A percentile compares a stretch with the other conserved stretches of the same genome.
phyloP scores from a whole-genome alignment of 2,329 filamentous ascomycete genomes.

The Rugonectria rugulosa region DNA sequence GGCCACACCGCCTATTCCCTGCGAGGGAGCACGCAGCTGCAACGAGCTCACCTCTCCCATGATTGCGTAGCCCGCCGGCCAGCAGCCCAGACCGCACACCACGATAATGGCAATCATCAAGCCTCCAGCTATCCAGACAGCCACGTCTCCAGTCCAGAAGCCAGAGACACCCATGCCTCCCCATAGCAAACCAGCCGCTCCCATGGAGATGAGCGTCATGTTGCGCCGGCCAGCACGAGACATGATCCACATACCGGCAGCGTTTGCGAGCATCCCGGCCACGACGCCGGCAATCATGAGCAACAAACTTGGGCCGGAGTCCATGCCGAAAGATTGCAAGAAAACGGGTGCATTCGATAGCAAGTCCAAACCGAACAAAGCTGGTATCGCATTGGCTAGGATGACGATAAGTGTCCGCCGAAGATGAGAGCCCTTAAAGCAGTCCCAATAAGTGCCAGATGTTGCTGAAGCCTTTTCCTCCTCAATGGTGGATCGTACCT shows the following conservation, averaged over 20 bases:
- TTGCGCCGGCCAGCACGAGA: conserved; percentile 49
- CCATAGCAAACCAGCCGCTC: conserved; percentile 48
- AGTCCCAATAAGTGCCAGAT: conserved; percentile 48
- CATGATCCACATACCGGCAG: conserved; percentile 50
- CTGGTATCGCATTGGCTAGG: conserved; percentile 49
- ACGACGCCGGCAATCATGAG: conserved; percentile 50
- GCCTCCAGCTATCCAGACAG: not conserved
- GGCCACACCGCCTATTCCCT: conserved; percentile 50
- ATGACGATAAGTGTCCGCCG: conserved; percentile 47
- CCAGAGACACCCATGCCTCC: conserved; percentile 45
- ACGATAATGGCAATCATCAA: conserved; percentile 50
- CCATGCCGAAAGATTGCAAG: conserved; percentile 41
- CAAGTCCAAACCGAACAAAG: conserved; percentile 52
- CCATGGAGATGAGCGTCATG: conserved; percentile 47
- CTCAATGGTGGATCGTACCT: conserved; percentile 45
- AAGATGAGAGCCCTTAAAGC: conserved; percentile 50
- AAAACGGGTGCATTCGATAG: conserved; percentile 51
- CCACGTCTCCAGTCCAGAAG: not conserved
- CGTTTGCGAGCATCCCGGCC: conserved; percentile 55
- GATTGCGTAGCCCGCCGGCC: conserved; percentile 49
- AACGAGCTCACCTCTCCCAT: conserved; percentile 34
- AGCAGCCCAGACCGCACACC: conserved; percentile 46
- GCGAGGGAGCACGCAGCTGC: conserved; percentile 27
- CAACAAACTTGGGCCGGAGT: conserved; percentile 45
- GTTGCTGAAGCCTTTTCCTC: conserved; percentile 44